Base-by-base conservation (phyloP, 2,329 filamentous ascomycete genomes). In the Sporothrix globosa region DNA sequence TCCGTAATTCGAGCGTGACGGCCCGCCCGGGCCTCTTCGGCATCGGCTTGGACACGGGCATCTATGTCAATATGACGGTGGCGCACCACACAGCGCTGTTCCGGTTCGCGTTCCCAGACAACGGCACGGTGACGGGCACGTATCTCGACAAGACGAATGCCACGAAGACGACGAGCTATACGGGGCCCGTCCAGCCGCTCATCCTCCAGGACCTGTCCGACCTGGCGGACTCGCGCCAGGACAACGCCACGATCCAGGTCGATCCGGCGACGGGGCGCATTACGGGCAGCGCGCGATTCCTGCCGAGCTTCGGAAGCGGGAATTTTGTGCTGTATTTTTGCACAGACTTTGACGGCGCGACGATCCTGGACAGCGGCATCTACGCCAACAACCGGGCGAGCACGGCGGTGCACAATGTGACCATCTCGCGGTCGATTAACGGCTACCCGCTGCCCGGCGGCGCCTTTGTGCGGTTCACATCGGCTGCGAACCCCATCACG, bases 201-300 rank as follows among this genome's bases (percentile, higher is more conserved):
- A 85, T 92, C 34, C 77, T 91, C 4, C 85, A 90, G 52, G 90
- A 92, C 72, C 79, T 92, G 14, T 84, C 84, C 1, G 90, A 92
- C 76, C 79, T 92, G 19, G 84, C 86, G 0, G 81, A 89, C 70
- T 87, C 88, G 0, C 83, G 88, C 50, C 83, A 85, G 75, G 84
- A 84, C 68, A 87, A 89, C 67, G 88, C 81, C 3, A 84, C 81
- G 0, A 81, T 90, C 7, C 79, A 80, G 0, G 86, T 92, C 0
- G 82, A 91, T 73, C 74, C 78, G 2, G 73, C 76, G 0, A 88
- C 84, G 0, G 89, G 90, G 0, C 83, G 89, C 63, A 85, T 92
- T 48, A 88, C 83, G 0, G 90, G 88, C n/a, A 84, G 82, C 68
- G 90, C 85, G 1, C 81, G 82, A 0, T 92, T 92, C 75, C 77